Conservation (phyloP, 371 early-diverging fungal species). For the Coemansia sp. region DNA sequence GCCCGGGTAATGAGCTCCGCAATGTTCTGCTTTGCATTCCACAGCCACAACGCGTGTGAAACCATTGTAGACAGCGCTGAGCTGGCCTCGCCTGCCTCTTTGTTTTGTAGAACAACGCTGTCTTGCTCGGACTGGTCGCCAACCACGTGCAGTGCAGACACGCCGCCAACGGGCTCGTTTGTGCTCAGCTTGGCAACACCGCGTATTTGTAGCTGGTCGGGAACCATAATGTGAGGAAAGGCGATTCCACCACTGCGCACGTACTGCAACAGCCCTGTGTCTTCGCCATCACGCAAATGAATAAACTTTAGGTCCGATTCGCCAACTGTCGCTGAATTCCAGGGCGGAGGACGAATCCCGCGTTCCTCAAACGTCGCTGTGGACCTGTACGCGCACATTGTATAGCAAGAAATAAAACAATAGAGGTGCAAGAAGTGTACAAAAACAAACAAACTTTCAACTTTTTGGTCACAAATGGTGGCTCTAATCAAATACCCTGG, state of each 20-base stretch:
- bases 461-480: too few relatives aligned
- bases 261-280: conserved; percentile 36
- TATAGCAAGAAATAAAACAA: background rate
- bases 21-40: conserved; percentile 41
- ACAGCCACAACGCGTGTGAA: conserved; percentile 29
- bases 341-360: conserved; percentile 40
- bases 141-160: conserved; percentile 1
- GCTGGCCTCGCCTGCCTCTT: background rate
- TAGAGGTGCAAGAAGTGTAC: background rate
- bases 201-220: conserved; percentile 38
- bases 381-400: conserved; percentile 25
- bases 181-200: background rate
- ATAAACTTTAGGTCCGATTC: conserved; percentile 41
- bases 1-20: background rate
- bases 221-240: conserved; percentile 53
- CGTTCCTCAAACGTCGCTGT: conserved; percentile 31
- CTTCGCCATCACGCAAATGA: conserved; percentile 35
- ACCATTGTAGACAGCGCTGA: conserved; percentile 3
- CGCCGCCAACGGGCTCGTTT: background rate
- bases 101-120: background rate
- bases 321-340: conserved; percentile 39
- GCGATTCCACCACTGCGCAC: conserved; percentile 51
- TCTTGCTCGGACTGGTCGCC: background rate
- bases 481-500: background rate
- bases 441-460: background rate